Base-by-base conservation (phyloP, 1,284 basidiomycete species). In the Sparassis latifolia region DNA sequence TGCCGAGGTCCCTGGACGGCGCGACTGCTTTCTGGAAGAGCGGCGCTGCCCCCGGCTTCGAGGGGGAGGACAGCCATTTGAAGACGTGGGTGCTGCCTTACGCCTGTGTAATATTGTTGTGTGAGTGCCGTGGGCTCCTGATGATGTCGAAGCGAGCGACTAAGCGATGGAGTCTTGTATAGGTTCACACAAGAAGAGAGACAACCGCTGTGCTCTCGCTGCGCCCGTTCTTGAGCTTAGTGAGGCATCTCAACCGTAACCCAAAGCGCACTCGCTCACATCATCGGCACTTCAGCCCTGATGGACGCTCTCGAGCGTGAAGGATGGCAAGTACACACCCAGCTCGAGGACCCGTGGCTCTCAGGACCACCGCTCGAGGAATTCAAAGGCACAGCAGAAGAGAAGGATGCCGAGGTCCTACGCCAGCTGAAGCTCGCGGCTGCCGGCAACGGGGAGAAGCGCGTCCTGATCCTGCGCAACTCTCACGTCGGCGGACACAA, bases 401-500 rank as follows among this genome's bases (percentile, higher is more conserved):
- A 70, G 31, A 69, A 70, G 54, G 69, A 74, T 40, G 68, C 63
- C 30, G 71, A 73, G 55, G 72, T 84, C 46, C 60, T 70, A 33
- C 62, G 69, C 12, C 75, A 75, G 55, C 70, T 89, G 27, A 75
- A 76, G 57, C 73, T 69, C 37, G 75, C 80, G 40, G 71, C 76
- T 32, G 69, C 68, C 35, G 74, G 70, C 53, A 77, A 55, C 48
- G 43, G 55, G 29, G 48, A 55, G 68, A 62, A 73, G 60, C 77
- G 67, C 53, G 90, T 84, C 6, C 84, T 95, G 43, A 84, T 97
- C 52, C 73, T 97, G 61, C 84, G 81, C 62, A 88, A 84, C 55
- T 94, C 89, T 31, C 95, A 97, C 68, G 77, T 93, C 44, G 92
- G 93, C 44, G 93, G 92, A 1, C 94, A 97, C 72, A 86, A 86